Evolutionary conservation across 1,284 basidiomycete species (phyloP).

Genomic region (Trichosporon inkin): DNA sequence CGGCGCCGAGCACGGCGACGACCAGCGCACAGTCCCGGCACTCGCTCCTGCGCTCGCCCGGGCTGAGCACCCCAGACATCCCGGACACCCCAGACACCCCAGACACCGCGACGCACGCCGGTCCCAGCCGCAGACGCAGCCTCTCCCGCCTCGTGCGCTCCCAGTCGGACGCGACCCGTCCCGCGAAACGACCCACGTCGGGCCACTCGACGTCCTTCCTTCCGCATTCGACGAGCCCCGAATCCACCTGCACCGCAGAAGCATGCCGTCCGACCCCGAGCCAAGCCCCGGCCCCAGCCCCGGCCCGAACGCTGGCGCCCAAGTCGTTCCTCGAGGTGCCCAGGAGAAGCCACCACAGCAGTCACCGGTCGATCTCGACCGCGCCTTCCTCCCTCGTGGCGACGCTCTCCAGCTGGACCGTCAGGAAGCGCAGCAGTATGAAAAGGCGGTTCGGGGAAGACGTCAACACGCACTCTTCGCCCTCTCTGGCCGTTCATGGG

Average conservation of each 20-base stretch:
- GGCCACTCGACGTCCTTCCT: not conserved
- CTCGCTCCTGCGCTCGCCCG: not conserved
- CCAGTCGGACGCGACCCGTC: not conserved
- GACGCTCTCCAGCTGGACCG: not conserved
- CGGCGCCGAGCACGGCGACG: not conserved
- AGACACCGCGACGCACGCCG: not conserved
- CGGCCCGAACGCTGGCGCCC: not conserved
- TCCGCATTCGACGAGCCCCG: not conserved
- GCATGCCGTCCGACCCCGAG: not conserved
- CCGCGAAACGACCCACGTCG: not conserved
- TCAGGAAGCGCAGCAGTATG: conserved; percentile 5
- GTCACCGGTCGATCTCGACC: not conserved
- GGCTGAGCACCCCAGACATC: not conserved
- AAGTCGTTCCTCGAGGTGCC: conserved; percentile 4
- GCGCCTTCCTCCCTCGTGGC: conserved; percentile 5
- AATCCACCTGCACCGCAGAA: not conserved
- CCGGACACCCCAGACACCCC: not conserved
- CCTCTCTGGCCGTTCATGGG: not conserved
- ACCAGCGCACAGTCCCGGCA: not conserved
- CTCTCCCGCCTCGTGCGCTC: not conserved
- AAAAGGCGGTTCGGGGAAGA: not conserved
- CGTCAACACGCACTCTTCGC: not conserved
- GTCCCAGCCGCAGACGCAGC: not conserved
- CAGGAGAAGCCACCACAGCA: not conserved
- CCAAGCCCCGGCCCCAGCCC: too few relatives aligned